Percentiles rank a stretch among this genome's conserved stretches.
phyloP scores from a whole-genome alignment of 1,284 basidiomycete genomes.

The Leccinum subrobustum region DNA sequence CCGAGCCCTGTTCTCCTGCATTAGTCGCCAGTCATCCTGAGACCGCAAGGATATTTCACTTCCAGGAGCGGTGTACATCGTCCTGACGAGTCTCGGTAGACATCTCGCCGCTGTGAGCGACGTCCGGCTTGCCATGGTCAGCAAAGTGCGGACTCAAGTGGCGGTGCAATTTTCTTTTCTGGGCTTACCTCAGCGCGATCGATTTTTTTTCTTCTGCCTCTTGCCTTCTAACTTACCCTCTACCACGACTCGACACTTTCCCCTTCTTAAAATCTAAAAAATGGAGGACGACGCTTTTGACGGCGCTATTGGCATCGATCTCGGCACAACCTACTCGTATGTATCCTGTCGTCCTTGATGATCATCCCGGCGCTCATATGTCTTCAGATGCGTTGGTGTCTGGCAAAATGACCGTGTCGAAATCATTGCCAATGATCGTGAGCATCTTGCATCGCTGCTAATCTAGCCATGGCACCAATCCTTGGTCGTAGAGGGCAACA shows the following conservation, averaged over 20 bases:
- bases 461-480: slow-evolving; percentile 6
- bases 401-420: slow-evolving; percentile 99
- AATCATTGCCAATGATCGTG: slow-evolving; percentile 96
- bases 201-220: slow-evolving; percentile 34
- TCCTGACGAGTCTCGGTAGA: slow-evolving; percentile 25
- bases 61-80: slow-evolving; percentile 34
- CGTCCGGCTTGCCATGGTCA: slow-evolving; percentile 35
- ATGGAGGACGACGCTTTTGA: slow-evolving; percentile 90
- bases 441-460: slow-evolving; percentile 33
- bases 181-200: slow-evolving; percentile 39
- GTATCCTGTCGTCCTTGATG: slow-evolving; percentile 30
- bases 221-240: slow-evolving; percentile 20
- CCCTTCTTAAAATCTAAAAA: slow-evolving; percentile 50
- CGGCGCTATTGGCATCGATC: slow-evolving; percentile 95
- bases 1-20: slow-evolving; percentile 58
- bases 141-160: slow-evolving; percentile 37
- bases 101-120: slow-evolving; percentile 39
- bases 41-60: slow-evolving; percentile 42
- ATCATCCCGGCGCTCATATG: slow-evolving; percentile 17
- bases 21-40: slow-evolving; percentile 60
- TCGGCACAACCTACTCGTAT: slow-evolving; percentile 89
- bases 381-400: slow-evolving; percentile 85
- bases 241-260: slow-evolving; percentile 28
- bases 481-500: slow-evolving; percentile 82
- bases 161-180: slow-evolving; percentile 44